Conservation (phyloP, 2,329 filamentous ascomycete genomes). For the Exophiala phaeomuriformis region DNA sequence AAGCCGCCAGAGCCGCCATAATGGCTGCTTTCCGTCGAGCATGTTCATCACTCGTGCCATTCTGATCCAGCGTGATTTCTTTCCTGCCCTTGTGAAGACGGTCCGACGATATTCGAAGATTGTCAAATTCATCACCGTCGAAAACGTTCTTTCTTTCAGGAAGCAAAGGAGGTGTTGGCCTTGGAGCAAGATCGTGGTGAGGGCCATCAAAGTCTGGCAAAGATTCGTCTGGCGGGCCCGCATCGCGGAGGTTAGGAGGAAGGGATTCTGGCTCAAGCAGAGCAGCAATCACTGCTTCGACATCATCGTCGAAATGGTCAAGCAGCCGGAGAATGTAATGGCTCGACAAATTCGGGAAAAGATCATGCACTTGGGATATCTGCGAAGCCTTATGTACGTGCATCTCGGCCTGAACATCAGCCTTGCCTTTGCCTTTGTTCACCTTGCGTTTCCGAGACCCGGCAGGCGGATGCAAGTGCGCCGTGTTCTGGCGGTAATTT, state of each 20-base stretch:
- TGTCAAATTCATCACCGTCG: slow-evolving; percentile 73
- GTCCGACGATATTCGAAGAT: slow-evolving; percentile 57
- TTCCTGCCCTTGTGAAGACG: slow-evolving; percentile 71
- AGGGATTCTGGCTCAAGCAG: slow-evolving; percentile 67
- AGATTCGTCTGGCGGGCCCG: slow-evolving; percentile 20
- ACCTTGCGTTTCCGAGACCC: slow-evolving; percentile 35
- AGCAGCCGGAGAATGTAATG: slow-evolving; percentile 73
- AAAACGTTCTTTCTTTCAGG: slow-evolving; percentile 64
- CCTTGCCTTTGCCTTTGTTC: slow-evolving; percentile 39
- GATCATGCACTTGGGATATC: slow-evolving; percentile 82
- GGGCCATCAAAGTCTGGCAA: slow-evolving; percentile 13
- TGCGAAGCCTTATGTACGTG: slow-evolving; percentile 78
- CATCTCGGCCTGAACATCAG: slow-evolving; percentile 42
- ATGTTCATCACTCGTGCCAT: slow-evolving; percentile 37
- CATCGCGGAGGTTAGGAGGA: slow-evolving; percentile 56
- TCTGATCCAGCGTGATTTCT: slow-evolving; percentile 12
- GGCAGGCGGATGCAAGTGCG: slow-evolving; percentile 34
- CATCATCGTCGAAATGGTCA: slow-evolving; percentile 68
- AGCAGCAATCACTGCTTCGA: slow-evolving; percentile 72
- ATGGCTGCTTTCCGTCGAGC: slow-evolving; percentile 77
- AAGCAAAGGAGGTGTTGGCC: slow-evolving; percentile 31
- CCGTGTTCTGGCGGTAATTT: slow-evolving; percentile 36
- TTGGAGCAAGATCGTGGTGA: slow-evolving; percentile 47
- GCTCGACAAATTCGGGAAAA: slow-evolving; percentile 81
- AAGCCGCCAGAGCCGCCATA: slow-evolving; percentile 75